Base-by-base conservation (phyloP, 1,284 basidiomycete species). In the Puccinia polysora region DNA sequence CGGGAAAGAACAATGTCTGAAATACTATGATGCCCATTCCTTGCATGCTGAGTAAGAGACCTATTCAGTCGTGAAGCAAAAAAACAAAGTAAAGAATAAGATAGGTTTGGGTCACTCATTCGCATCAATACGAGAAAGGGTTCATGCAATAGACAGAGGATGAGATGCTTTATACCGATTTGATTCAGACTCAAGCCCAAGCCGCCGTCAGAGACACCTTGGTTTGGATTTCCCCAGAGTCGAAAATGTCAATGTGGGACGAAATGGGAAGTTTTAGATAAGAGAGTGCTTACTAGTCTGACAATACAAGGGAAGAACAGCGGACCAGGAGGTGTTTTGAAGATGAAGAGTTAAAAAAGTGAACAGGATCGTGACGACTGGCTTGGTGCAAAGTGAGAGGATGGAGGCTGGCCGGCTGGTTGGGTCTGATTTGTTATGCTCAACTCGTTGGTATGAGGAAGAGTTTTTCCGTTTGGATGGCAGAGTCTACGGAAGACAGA, bases 151-250 rank as follows among this genome's bases (percentile, higher is more conserved):
- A n/a, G n/a, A n/a, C n/a, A n/a, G n/a, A n/a, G n/a, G n/a, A n/a
- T n/a, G n/a, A n/a, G n/a, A n/a, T n/a, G n/a, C n/a, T n/a, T n/a
- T n/a, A 14, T 38, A 70, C 67, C 67, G 45, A 70, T 59, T 25
- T 59, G 36, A 34, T 70, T 47, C 7, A 70, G 47, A n/a, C 23
- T 43, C 23, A 70, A n/a, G 18, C 67, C 67, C 30, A 70, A n/a
- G 0, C 67, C 67, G 18, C 67, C 67, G 30, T 70, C n/a, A n/a
- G n/a, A n/a, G n/a, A n/a, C n/a, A n/a, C n/a, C n/a, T n/a, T n/a
- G n/a, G n/a, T 40, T 28, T 59, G 18, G 12, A 70, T 38, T 32
- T 47, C 67, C 60, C 25, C 25, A 45, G n/a, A n/a, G n/a, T n/a
- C n/a, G n/a, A n/a, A n/a, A n/a, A n/a, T n/a, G n/a, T n/a, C n/a